A percentile compares a stretch with the other conserved stretches of the same genome.
Evolutionary conservation across 768 basidiomycete species (phyloP).

Genomic region (Leucocoprinus leucothites): DNA sequence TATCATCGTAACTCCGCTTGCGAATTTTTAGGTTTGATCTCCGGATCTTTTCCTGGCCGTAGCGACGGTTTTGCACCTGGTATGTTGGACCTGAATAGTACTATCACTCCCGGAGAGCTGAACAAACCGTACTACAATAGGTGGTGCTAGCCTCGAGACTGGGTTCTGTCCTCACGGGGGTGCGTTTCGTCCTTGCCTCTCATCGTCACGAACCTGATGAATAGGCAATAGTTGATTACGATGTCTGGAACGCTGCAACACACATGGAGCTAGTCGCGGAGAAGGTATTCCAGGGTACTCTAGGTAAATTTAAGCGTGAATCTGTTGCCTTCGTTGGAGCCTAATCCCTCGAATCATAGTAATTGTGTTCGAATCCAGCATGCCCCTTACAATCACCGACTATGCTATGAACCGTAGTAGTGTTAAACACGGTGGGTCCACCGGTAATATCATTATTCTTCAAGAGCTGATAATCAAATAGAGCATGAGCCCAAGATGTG

Average conservation of each 20-base stretch:
- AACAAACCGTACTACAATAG: slow-evolving; percentile 13
- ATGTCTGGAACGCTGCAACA: slow-evolving; percentile 56
- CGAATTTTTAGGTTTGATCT: slow-evolving; percentile 64
- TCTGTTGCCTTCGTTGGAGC: background rate
- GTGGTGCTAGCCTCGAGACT: slow-evolving; percentile 57
- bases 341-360: slow-evolving; percentile 23
- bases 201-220: background rate
- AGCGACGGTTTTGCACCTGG: slow-evolving; percentile 65
- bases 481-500: slow-evolving; percentile 68
- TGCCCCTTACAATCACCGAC: slow-evolving; percentile 63
- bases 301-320: slow-evolving; percentile 33
- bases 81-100: slow-evolving; percentile 9
- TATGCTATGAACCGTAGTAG: slow-evolving; percentile 59
- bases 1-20: slow-evolving; percentile 62
- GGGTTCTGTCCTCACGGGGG: slow-evolving; percentile 67
- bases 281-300: slow-evolving; percentile 49
- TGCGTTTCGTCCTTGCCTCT: slow-evolving; percentile 20
- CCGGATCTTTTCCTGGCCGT: slow-evolving; percentile 61
- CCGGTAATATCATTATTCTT: background rate
- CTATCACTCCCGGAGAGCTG: background rate
- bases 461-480: slow-evolving; percentile 16
- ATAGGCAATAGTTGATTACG: slow-evolving; percentile 45
- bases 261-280: slow-evolving; percentile 49
- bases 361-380: slow-evolving; percentile 64
- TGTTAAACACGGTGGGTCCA: slow-evolving; percentile 53